Percentiles rank a stretch among this genome's conserved stretches.
phyloP scores from a whole-genome alignment of 2,329 filamentous ascomycete species.

The Diplocarpon rosae region DNA sequence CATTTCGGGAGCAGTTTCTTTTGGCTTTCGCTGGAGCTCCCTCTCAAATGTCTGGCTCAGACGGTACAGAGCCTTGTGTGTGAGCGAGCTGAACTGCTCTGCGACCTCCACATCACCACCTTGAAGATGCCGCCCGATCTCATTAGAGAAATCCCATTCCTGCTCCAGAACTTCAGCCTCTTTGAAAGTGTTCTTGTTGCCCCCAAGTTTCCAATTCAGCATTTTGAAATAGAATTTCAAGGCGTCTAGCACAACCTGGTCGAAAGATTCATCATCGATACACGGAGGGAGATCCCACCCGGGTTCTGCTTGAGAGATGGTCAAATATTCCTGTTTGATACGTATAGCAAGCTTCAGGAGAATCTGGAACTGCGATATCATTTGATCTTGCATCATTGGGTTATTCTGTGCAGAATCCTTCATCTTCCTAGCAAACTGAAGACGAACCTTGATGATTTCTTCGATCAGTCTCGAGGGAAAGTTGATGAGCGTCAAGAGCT shows the following conservation, averaged over 20 bases:
- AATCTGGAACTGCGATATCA: conserved; percentile 94
- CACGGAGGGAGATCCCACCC: conserved; percentile 94
- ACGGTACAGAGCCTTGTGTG: conserved; percentile 81
- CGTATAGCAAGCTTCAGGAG: conserved; percentile 81
- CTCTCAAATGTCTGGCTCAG: conserved; percentile 85
- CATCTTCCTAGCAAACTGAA: conserved; percentile 89
- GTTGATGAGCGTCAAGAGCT: conserved; percentile 90
- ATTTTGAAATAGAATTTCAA: conserved; percentile 98
- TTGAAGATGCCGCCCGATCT: conserved; percentile 82
- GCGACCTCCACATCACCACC: conserved; percentile 93
- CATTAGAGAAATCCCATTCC: conserved; percentile 96
- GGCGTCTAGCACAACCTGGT: conserved; percentile 81
- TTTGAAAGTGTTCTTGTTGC: conserved; percentile 98
- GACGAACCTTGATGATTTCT: conserved; percentile 85
- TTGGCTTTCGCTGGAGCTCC: conserved; percentile 73
- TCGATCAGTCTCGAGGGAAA: conserved; percentile 93
- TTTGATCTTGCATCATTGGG: conserved; percentile 89
- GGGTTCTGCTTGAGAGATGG: conserved; percentile 73
- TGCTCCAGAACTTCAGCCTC: conserved; percentile 95
- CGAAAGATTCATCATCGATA: conserved; percentile 95
- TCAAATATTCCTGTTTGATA: conserved; percentile 81
- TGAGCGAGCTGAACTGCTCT: conserved; percentile 91
- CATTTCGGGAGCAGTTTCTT: conserved; percentile 78
- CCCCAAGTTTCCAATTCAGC: conserved; percentile 93
- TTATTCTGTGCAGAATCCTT: conserved; percentile 90